phyloP scores from a whole-genome alignment of 495 filamentous ascomycete species.

The Penicillium crystallinum region DNA sequence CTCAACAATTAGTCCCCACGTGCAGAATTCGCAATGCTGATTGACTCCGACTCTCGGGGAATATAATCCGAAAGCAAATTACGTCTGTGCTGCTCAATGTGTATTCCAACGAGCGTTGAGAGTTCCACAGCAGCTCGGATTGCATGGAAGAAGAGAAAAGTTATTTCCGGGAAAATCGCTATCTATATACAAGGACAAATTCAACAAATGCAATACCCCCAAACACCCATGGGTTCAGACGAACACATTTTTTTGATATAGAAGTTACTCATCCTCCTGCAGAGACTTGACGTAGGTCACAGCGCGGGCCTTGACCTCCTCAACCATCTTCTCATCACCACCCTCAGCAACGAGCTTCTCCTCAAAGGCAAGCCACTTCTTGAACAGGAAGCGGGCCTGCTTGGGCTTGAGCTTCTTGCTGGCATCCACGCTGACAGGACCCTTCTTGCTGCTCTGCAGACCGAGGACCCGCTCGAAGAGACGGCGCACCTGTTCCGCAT shows the following conservation, averaged over 20 bases:
- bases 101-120: too few relatives aligned
- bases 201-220: conserved; percentile 24
- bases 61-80: too few relatives aligned
- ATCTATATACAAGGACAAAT: conserved; percentile 23
- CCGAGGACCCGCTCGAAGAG: conserved; percentile 74
- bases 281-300: conserved; percentile 60
- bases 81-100: too few relatives aligned
- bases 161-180: conserved; percentile 19
- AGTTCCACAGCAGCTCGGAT: not conserved
- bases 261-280: conserved; percentile 35
- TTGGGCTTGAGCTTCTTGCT: conserved; percentile 57
- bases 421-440: conserved; percentile 28
- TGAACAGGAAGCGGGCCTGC: conserved; percentile 76
- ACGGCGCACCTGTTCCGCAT: conserved; percentile 60
- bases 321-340: conserved; percentile 64
- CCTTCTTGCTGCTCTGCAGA: conserved; percentile 53
- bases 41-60: too few relatives aligned
- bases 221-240: conserved; percentile 23
- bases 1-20: too few relatives aligned
- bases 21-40: too few relatives aligned
- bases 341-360: conserved; percentile 46
- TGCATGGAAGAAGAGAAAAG: not conserved
- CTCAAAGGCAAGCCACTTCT: conserved; percentile 78
- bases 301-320: conserved; percentile 68
- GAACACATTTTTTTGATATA: conserved; percentile 17